A percentile compares a stretch with the other conserved stretches of the same genome.
phyloP scores from a whole-genome alignment of 1,284 basidiomycete species.

The Fistulinella staudtii region DNA sequence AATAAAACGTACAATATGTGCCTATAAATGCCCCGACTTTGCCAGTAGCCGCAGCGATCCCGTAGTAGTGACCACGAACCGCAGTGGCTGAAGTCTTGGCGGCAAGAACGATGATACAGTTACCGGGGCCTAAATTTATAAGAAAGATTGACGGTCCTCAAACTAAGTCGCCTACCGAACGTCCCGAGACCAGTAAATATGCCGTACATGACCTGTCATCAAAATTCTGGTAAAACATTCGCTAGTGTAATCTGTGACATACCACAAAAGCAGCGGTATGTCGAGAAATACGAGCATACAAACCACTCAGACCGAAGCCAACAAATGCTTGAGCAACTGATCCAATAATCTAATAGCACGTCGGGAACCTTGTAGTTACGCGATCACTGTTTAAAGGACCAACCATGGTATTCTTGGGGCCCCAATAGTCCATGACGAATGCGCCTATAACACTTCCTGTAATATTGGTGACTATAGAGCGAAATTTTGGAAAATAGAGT shows the following conservation, averaged over 20 bases:
- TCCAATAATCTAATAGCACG: slow-evolving; percentile 55
- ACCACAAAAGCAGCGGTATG: slow-evolving; percentile 79
- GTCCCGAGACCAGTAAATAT: slow-evolving; percentile 88
- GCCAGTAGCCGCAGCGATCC: slow-evolving; percentile 83
- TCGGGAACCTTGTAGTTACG: slow-evolving; percentile 1
- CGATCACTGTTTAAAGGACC: neutral
- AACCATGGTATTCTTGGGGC: slow-evolving; percentile 77
- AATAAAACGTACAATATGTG: slow-evolving; percentile 56
- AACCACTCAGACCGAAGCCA: slow-evolving; percentile 83
- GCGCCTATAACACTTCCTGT: slow-evolving; percentile 75
- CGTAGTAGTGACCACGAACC: slow-evolving; percentile 84
- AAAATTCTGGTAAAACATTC: neutral
- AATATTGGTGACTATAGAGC: slow-evolving; percentile 1
- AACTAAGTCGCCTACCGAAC: slow-evolving; percentile 41
- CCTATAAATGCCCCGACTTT: slow-evolving; percentile 87
- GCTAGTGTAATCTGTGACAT: slow-evolving; percentile 12
- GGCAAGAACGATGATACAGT: slow-evolving; percentile 77
- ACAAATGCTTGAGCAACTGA: slow-evolving; percentile 67
- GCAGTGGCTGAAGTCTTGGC: slow-evolving; percentile 82
- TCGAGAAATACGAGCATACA: slow-evolving; percentile 57
- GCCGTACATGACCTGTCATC: slow-evolving; percentile 70
- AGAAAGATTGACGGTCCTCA: neutral
- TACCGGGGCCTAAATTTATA: slow-evolving; percentile 57
- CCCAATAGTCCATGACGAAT: slow-evolving; percentile 70
- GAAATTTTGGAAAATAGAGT: neutral